Base-by-base conservation (phyloP, 192 early-diverging fungal genomes). In the Coemansia sp. region DNA sequence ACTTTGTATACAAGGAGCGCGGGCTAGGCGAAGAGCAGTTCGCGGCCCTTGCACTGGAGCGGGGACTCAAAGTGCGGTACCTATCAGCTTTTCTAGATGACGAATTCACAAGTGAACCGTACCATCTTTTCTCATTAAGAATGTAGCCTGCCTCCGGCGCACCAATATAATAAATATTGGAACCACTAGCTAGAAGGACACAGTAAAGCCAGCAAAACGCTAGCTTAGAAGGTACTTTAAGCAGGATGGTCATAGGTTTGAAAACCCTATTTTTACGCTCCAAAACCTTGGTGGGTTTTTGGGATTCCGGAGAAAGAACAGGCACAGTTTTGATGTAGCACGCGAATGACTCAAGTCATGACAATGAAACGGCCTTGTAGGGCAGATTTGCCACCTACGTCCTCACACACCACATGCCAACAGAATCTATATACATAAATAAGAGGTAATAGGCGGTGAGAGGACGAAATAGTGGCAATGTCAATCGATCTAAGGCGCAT, bases 261-360 rank as follows among this genome's bases (percentile, higher is more conserved):
- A 11, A 2, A 24, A n/a, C n/a, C 36, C 17, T 40, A 36, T 39
- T 21, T 14, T 60, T 60, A 60, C 59, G 59, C 59, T 39, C 34
- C 35, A 57, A 34, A 34, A 16, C 29, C n/a, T 13, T 13, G 8
- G 6, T 0, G 7, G n/a, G 46, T 13, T 31, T 63, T 27, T 42
- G 24, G 51, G 54, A 57, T 57, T 7, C 54, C 11, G 54, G 54
- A 64, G 48, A 53, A 37, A 35, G 36, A 40, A 39, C 24, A 51
- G 31, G 51, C 19, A 41, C 34, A 41, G 1, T 81, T 27, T 27
- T 76, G 57, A 39, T 81, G 44, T 81, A 64, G 79, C 79, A 73
- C 68, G 69, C 70, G 74, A 81, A 81, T 81, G 79, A 81, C 79
- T 81, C 79, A 81, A 70, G 63, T 77, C 66, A 64, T 63, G 71